Conservation (phyloP, 1,284 basidiomycete species). For the Bjerkandera adusta region DNA sequence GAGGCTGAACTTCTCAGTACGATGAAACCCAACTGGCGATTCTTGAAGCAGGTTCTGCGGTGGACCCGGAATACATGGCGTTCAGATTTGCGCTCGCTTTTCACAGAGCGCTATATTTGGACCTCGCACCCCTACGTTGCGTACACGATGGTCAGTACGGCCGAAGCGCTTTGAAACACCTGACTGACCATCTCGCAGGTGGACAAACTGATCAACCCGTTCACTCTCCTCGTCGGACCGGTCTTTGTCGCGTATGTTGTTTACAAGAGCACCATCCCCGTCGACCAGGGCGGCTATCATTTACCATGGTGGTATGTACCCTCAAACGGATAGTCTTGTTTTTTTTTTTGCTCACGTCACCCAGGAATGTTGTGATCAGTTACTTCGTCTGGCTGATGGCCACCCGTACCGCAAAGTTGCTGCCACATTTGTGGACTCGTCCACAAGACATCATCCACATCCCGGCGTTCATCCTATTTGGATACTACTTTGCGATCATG, state of each 20-base stretch:
- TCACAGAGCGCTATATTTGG: conserved; percentile 88
- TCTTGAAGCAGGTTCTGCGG: conserved; percentile 87
- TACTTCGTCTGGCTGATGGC: conserved; percentile 81
- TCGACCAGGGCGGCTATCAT: conserved; percentile 79
- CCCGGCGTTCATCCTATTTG: conserved; percentile 89
- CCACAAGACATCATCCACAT: conserved; percentile 87
- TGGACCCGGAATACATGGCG: conserved; percentile 96
- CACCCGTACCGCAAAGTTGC: conserved; percentile 83
- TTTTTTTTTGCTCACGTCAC: conserved; percentile 6
- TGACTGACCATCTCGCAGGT: conserved; percentile 41
- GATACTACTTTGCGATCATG: conserved; percentile 60
- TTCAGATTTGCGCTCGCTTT: conserved; percentile 83
- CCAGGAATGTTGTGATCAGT: conserved; percentile 75
- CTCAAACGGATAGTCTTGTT: conserved; percentile 12
- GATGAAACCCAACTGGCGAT: conserved; percentile 96
- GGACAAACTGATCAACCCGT: conserved; percentile 89
- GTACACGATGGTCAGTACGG: conserved; percentile 93
- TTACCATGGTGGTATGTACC: conserved; percentile 80
- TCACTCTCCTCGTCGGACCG: conserved; percentile 84
- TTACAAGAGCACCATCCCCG: conserved; percentile 72
- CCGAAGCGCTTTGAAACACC: conserved; percentile 20
- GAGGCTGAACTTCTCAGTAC: conserved; percentile 89
- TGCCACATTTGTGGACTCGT: conserved; percentile 85
- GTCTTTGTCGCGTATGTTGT: conserved; percentile 74
- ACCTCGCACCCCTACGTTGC: conserved; percentile 87